Base-by-base conservation (phyloP, 768 basidiomycete genomes). In the Tremella fuciformis region DNA sequence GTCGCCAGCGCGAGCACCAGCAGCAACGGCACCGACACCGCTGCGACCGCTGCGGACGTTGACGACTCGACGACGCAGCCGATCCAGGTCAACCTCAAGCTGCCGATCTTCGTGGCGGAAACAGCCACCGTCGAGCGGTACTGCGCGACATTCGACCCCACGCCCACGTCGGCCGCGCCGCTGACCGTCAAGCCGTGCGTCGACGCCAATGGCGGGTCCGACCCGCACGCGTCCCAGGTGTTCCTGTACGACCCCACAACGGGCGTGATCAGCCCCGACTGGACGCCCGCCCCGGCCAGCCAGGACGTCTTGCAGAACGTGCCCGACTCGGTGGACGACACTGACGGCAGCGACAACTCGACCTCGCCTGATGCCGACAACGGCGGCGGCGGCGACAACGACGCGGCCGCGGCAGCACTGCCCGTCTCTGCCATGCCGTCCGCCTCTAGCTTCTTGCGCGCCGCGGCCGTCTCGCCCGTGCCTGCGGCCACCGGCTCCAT, bases 71-170 rank as follows among this genome's bases (percentile, higher is more conserved):
- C 62, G 19, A 48, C 64, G 29, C 53, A 63, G 8, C 61, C 60
- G 19, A 64, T 66, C 53, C 58, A 63, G 13, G 84, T 86, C 26
- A 73, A 69, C 1, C 73, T 88, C 19, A 78, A 79, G 59, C 67
- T 81, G 25, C 76, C 79, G 2, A 75, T 85, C 54, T 81, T 80
- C 59, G 75, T 81, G 55, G 74, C 79, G 21, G 58, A 50, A 8
- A 65, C 57, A 11, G 81, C 79, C 0, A 52, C 66, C 21, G 76
- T 78, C 65, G 73, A 78, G 55, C 70, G 77, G 21, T 84, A 80
- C 67, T 88, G 87, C 59, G 84, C 82, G 4, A 87, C 85, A 3
- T 87, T 82, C 68, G 79, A 86, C 62, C 79, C 84, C 2, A 76
- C 79, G 25, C 84, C 85, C 1, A 56, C 77, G 3, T 64, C 73